Evolutionary conservation across 75 land plant species (phyloP).

Genomic region (Larix kaempferi): DNA sequence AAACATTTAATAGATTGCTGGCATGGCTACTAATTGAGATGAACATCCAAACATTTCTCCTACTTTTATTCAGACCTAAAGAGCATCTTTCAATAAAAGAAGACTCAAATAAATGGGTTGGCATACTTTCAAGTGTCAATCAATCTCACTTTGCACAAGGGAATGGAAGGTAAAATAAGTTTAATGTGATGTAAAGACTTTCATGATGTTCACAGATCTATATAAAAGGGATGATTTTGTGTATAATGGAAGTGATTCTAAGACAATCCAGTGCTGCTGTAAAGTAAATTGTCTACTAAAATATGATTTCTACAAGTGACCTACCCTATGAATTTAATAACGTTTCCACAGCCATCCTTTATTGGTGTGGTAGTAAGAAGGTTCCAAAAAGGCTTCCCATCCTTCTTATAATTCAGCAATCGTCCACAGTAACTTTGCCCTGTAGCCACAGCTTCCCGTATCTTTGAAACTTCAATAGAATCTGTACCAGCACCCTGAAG

Average conservation of each 20-base stretch:
- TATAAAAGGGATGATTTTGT: neutral
- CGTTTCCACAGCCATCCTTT: slow-evolving; percentile 63
- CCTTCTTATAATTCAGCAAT: slow-evolving; percentile 77
- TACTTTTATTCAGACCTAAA: neutral
- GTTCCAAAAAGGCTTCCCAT: slow-evolving; percentile 87
- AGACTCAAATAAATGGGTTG: neutral
- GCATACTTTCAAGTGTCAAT: slow-evolving; percentile 9
- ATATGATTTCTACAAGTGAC: slow-evolving; percentile 6
- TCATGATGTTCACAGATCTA: neutral
- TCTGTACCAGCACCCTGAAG: slow-evolving; percentile 87
- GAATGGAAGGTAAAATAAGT: neutral
- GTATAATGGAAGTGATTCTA: neutral
- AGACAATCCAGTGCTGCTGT: neutral
- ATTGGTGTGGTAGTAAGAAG: slow-evolving; percentile 81
- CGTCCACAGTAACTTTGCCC: slow-evolving; percentile 82
- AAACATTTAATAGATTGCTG: neutral
- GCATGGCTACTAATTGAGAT: neutral
- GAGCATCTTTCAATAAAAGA: neutral
- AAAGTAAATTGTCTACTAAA: neutral
- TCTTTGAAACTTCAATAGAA: slow-evolving; percentile 54
- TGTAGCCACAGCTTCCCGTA: slow-evolving; percentile 45
- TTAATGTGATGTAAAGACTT: neutral
- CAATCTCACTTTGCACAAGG: neutral
- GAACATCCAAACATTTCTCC: neutral
- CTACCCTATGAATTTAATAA: slow-evolving; percentile 80